Evolutionary conservation across 495 filamentous ascomycete species (phyloP).

Genomic region (Daldinia loculata): DNA sequence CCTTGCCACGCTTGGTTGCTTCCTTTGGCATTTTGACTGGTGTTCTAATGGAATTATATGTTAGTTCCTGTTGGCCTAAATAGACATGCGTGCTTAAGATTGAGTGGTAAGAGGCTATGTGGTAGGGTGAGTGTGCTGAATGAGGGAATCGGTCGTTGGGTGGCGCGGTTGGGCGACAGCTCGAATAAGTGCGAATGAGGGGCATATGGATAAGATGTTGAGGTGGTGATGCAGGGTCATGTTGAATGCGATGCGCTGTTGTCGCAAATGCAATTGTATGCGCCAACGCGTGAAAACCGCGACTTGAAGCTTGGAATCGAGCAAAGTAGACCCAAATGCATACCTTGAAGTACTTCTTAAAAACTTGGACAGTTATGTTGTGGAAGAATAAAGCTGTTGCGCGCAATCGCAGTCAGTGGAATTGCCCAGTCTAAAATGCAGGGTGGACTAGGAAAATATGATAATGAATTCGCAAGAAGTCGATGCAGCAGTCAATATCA

Average conservation of each 20-base stretch:
- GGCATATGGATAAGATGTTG: slow-evolving; percentile 28
- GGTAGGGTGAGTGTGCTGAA: neutral
- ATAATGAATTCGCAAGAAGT: slow-evolving; percentile 12
- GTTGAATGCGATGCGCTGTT: slow-evolving; percentile 24
- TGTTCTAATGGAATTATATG: slow-evolving; percentile 20
- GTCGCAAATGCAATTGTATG: slow-evolving; percentile 52
- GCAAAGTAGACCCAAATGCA: slow-evolving; percentile 33
- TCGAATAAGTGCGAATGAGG: slow-evolving; percentile 33
- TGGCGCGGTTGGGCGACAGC: slow-evolving; percentile 19
- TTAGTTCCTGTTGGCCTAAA: slow-evolving; percentile 31
- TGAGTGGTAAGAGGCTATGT: neutral
- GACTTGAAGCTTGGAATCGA: slow-evolving; percentile 48
- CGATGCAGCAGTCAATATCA: slow-evolving; percentile 19
- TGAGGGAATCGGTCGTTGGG: neutral
- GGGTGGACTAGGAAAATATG: slow-evolving; percentile 20
- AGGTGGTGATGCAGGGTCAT: slow-evolving; percentile 31
- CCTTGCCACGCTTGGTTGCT: slow-evolving; percentile 54
- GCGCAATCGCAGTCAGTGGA: slow-evolving; percentile 36
- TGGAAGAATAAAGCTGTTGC: slow-evolving; percentile 42
- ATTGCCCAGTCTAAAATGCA: slow-evolving; percentile 29
- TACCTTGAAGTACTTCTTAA: slow-evolving; percentile 43
- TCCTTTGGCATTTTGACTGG: slow-evolving; percentile 58
- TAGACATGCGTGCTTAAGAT: neutral
- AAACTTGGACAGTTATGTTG: slow-evolving; percentile 28
- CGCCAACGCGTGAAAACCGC: slow-evolving; percentile 45